Percentiles rank a stretch among this genome's conserved stretches.
Evolutionary conservation across 768 basidiomycete species (phyloP).

Genomic region (Collybia mongolica): DNA sequence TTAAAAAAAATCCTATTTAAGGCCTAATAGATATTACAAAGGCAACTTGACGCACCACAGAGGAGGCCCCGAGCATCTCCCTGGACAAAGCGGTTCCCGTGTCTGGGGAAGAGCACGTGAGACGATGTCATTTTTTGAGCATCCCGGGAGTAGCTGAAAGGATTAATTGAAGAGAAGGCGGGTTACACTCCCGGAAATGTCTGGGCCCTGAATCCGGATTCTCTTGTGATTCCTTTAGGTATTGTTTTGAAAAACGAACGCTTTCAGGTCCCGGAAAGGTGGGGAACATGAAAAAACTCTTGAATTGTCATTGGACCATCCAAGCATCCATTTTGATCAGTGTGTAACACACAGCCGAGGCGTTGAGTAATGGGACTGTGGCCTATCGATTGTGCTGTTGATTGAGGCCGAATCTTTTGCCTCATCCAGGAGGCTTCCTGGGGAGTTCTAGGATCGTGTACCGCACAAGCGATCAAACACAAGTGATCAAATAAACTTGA

Average conservation of each 20-base stretch:
- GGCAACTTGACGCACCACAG: too few relatives aligned
- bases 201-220: not conserved
- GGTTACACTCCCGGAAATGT: not conserved
- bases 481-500: not conserved
- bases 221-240: too few relatives aligned
- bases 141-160: constrained; percentile 6
- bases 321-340: too few relatives aligned
- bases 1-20: too few relatives aligned
- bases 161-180: not conserved
- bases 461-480: not conserved
- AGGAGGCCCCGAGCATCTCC: not conserved
- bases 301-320: too few relatives aligned
- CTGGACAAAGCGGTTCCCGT: not conserved
- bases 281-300: too few relatives aligned
- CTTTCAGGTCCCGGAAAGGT: too few relatives aligned
- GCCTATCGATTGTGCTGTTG: too few relatives aligned
- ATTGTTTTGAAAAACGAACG: too few relatives aligned
- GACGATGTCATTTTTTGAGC: constrained; percentile 6
- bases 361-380: too few relatives aligned
- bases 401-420: not conserved
- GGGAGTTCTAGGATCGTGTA: not conserved
- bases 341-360: too few relatives aligned
- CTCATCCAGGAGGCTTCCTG: not conserved
- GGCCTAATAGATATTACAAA: too few relatives aligned
- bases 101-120: not conserved